phyloP scores from a whole-genome alignment of 345 rosid species.

The Diplotaxis tenuifolia region DNA sequence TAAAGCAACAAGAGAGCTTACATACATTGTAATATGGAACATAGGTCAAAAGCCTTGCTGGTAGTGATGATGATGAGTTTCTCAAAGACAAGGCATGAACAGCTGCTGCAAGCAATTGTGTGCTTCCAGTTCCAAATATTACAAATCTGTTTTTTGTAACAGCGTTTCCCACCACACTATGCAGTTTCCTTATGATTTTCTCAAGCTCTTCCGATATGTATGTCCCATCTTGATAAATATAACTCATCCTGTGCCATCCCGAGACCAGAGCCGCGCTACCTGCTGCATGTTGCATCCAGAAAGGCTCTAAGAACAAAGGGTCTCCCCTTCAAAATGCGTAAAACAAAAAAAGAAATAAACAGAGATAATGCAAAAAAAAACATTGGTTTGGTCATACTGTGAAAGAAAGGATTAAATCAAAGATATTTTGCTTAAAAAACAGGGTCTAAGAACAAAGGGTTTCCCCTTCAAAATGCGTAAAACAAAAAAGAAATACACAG shows the following conservation, averaged over 20 bases:
- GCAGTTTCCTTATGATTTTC: neutral
- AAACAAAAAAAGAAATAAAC: no score
- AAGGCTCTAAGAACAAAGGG: no score
- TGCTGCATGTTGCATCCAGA: slow-evolving; percentile 21
- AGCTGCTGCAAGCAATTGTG: slow-evolving; percentile 66
- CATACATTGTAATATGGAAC: slow-evolving; percentile 59
- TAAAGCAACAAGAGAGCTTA: neutral
- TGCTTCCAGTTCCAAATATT: slow-evolving; percentile 43
- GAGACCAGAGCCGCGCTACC: slow-evolving; percentile 12
- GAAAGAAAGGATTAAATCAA: no score
- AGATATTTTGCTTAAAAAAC: no score
- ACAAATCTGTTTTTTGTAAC: neutral
- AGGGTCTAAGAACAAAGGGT: slow-evolving; percentile 36
- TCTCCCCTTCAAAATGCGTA: no score
- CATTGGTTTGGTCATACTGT: no score
- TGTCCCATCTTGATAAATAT: neutral
- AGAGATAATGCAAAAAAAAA: no score
- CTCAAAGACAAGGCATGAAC: slow-evolving; percentile 51
- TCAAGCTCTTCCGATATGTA: neutral
- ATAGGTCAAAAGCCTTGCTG: slow-evolving; percentile 50
- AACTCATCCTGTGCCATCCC: slow-evolving; percentile 11
- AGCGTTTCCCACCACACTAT: neutral
- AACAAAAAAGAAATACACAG: neutral
- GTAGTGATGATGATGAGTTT: slow-evolving; percentile 38
- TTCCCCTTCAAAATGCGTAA: slow-evolving; percentile 10